Evolutionary conservation across 2,329 filamentous ascomycete species (phyloP).

Genomic region (Ophioceras dolichostomum): DNA sequence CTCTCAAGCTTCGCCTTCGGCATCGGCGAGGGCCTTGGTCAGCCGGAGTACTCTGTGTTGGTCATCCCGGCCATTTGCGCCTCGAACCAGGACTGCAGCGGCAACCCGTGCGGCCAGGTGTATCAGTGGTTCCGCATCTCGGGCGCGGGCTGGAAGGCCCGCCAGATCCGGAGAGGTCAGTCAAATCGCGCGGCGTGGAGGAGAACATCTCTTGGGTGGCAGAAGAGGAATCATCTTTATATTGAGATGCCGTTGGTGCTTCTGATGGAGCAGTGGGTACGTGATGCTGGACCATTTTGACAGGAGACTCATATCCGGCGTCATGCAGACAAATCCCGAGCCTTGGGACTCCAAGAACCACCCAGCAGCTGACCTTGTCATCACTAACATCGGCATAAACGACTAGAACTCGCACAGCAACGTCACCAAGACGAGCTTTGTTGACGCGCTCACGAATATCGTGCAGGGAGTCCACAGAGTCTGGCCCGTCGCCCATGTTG

Average conservation of each 20-base stretch:
- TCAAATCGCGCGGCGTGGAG: too few species aligned
- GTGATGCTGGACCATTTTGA: background rate
- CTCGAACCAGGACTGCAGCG: conserved; percentile 42
- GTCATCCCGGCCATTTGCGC: conserved; percentile 47
- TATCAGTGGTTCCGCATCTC: conserved; percentile 47
- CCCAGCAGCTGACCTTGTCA: conserved; percentile 27
- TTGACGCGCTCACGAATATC: conserved; percentile 28
- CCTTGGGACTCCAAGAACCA: conserved; percentile 30
- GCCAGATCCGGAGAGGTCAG: conserved; percentile 27
- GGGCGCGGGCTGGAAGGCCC: conserved; percentile 36
- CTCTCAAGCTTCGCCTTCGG: conserved; percentile 43
- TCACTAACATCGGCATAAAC: conserved; percentile 35
- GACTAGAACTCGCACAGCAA: conserved; percentile 29
- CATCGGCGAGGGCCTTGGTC: conserved; percentile 41
- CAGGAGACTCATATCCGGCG: conserved; percentile 1
- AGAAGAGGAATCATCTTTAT: too few species aligned
- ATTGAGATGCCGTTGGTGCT: too few species aligned
- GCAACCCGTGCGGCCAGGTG: conserved; percentile 32
- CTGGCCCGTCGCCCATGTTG: conserved; percentile 30
- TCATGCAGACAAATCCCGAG: conserved; percentile 24
- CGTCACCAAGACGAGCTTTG: conserved; percentile 22
- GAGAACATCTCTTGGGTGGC: too few species aligned
- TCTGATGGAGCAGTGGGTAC: too few species aligned
- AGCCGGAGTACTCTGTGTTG: conserved; percentile 45
- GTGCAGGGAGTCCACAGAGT: conserved; percentile 32